phyloP scores from a whole-genome alignment of 169 alveolate genomes.

The Plasmodium falciparum region DNA sequence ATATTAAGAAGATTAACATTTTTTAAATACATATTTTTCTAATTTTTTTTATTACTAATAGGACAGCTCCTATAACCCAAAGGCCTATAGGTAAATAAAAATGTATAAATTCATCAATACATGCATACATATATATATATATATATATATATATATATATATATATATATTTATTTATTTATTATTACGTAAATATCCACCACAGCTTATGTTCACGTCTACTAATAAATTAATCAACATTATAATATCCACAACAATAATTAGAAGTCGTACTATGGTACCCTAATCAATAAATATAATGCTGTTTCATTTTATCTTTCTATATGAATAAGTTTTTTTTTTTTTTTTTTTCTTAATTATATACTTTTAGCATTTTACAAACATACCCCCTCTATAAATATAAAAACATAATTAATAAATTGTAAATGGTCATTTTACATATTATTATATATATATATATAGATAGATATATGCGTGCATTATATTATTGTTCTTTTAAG shows the following conservation, averaged over 20 bases:
- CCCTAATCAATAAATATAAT: slow-evolving; percentile 43
- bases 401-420: too few relatives aligned
- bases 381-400: too few relatives aligned
- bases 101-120: not conserved
- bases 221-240: slow-evolving; percentile 33
- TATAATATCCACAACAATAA: slow-evolving; percentile 52
- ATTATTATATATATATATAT: too few relatives aligned
- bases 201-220: slow-evolving; percentile 41
- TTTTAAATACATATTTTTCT: not conserved
- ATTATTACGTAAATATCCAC: slow-evolving; percentile 65
- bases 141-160: too few relatives aligned
- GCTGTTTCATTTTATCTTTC: slow-evolving; percentile 9
- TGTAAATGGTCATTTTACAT: too few relatives aligned
- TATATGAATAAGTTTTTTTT: too few relatives aligned
- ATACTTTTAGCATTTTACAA: too few relatives aligned
- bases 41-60: slow-evolving; percentile 39
- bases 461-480: too few relatives aligned
- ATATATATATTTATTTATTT: too few relatives aligned
- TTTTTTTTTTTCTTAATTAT: too few relatives aligned
- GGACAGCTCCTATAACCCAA: slow-evolving; percentile 72
- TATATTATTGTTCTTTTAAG: too few relatives aligned
- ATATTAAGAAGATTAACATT: not conserved
- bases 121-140: too few relatives aligned
- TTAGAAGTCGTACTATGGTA: slow-evolving; percentile 18
- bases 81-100: slow-evolving; percentile 20